phyloP scores from a whole-genome alignment of 768 basidiomycete genomes.

The Vararia minispora region DNA sequence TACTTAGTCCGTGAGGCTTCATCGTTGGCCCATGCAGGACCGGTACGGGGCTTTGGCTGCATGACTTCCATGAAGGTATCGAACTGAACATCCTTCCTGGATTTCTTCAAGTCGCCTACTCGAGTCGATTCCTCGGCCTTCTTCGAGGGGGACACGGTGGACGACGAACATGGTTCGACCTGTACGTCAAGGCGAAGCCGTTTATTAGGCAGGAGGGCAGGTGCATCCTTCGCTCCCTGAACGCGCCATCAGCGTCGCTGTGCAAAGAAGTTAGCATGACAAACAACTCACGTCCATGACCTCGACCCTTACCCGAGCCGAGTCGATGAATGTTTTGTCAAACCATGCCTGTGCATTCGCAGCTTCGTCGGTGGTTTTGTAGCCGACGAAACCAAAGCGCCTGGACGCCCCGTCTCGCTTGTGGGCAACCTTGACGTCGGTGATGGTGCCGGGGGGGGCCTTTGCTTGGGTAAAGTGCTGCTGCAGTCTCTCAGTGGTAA shows the following conservation, averaged over 20 bases:
- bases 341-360: slow-evolving; percentile 70
- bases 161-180: no score
- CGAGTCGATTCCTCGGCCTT: slow-evolving; percentile 4
- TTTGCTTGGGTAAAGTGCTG: slow-evolving; percentile 53
- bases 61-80: slow-evolving; percentile 69
- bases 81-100: slow-evolving; percentile 28
- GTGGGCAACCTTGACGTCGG: slow-evolving; percentile 75
- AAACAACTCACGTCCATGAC: slow-evolving; percentile 57
- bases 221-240: slow-evolving; percentile 61
- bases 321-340: slow-evolving; percentile 73
- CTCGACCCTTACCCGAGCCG: slow-evolving; percentile 63
- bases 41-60: slow-evolving; percentile 47
- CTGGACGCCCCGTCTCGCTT: slow-evolving; percentile 73
- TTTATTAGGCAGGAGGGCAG: slow-evolving; percentile 58
- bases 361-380: slow-evolving; percentile 72
- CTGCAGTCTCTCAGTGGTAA: slow-evolving; percentile 51
- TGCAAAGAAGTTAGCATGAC: slow-evolving; percentile 1
- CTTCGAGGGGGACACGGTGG: no score
- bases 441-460: slow-evolving; percentile 58
- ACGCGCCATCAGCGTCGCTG: slow-evolving; percentile 4
- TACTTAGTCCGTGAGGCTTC: slow-evolving; percentile 18
- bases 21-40: slow-evolving; percentile 60
- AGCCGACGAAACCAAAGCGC: slow-evolving; percentile 89
- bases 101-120: slow-evolving; percentile 14
- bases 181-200: slow-evolving; percentile 37